Percentiles rank a stretch among this genome's conserved stretches.
Evolutionary conservation across 805 yeast species (phyloP).

Genomic region (Barnettozyma populi): DNA sequence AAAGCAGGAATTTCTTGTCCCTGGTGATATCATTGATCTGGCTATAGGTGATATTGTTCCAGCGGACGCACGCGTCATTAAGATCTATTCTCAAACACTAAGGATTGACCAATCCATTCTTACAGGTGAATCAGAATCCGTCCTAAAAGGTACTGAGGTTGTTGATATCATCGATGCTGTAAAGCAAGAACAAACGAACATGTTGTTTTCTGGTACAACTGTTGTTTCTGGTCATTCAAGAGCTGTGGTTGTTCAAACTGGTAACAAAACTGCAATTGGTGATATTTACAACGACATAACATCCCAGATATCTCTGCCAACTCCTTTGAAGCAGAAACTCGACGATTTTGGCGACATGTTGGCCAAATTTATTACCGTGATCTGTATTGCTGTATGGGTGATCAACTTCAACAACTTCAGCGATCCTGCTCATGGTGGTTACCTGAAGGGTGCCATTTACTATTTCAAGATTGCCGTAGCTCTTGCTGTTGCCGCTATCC

Average conservation of each 20-base stretch:
- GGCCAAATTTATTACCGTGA: conserved; percentile 39
- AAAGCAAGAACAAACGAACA: conserved; percentile 34
- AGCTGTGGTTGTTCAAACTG: conserved; percentile 43
- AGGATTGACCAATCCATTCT: conserved; percentile 42
- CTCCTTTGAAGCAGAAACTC: conserved; percentile 34
- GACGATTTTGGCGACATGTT: conserved; percentile 34
- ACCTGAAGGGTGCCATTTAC: conserved; percentile 39
- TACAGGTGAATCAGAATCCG: conserved; percentile 43
- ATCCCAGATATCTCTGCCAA: conserved; percentile 32
- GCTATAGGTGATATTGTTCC: conserved; percentile 39
- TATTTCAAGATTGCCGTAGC: conserved; percentile 46
- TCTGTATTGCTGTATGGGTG: conserved; percentile 43
- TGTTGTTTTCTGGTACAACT: conserved; percentile 44
- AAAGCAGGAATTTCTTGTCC: conserved; percentile 38
- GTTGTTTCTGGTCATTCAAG: conserved; percentile 38
- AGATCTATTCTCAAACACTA: conserved; percentile 34
- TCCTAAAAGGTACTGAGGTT: conserved; percentile 28
- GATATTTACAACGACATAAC: conserved; percentile 40
- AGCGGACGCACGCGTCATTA: conserved; percentile 41
- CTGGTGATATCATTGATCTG: conserved; percentile 41
- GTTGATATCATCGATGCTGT: conserved; percentile 30
- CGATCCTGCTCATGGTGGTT: conserved; percentile 41
- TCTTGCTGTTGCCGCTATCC: conserved; percentile 47
- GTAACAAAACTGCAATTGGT: conserved; percentile 44
- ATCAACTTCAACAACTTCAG: conserved; percentile 35